These are phyloP conservation scores for Diaporthe velutina DNA, from an alignment of 2,329 filamentous ascomycete genomes.

Conservation along the genomic window DNA sequence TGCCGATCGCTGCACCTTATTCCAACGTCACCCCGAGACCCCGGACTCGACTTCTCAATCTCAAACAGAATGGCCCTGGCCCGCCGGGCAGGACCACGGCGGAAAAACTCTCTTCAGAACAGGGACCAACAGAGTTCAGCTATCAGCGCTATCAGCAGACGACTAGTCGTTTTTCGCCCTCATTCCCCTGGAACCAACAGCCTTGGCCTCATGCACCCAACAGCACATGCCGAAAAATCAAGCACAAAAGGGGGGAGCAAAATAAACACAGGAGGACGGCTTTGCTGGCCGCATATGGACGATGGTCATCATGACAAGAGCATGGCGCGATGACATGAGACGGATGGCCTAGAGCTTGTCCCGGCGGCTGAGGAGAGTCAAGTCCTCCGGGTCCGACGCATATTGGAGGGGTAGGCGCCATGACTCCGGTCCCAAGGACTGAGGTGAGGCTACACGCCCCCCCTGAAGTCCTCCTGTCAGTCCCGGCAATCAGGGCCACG, in stretches of 20 bases:
- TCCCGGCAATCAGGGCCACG: slow-evolving; percentile 25
- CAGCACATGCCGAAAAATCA: too few relatives aligned
- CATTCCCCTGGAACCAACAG: not conserved
- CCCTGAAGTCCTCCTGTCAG: not conserved
- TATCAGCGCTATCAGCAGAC: not conserved
- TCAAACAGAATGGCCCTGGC: slow-evolving; percentile 6
- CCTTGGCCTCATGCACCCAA: slow-evolving; percentile 16
- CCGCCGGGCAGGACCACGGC: not conserved
- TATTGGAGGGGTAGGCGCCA: slow-evolving; percentile 15
- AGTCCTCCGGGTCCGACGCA: not conserved
- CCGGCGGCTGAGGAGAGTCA: slow-evolving; percentile 18
- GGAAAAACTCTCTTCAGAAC: not conserved
- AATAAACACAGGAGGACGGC: not conserved
- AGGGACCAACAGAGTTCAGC: not conserved
- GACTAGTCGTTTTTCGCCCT: slow-evolving; percentile 8
- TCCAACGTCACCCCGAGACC: slow-evolving; percentile 21
- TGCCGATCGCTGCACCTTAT: slow-evolving; percentile 12
- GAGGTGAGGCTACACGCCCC: not conserved
- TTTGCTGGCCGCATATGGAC: not conserved
- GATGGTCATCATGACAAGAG: not conserved
- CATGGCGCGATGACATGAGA: slow-evolving; percentile 6
- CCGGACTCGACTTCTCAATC: not conserved
- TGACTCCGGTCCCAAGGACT: not conserved
- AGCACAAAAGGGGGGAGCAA: not conserved
- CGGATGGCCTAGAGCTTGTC: not conserved